Base-by-base conservation (phyloP, 495 filamentous ascomycete genomes). In the Aspergillus egyptiacus region DNA sequence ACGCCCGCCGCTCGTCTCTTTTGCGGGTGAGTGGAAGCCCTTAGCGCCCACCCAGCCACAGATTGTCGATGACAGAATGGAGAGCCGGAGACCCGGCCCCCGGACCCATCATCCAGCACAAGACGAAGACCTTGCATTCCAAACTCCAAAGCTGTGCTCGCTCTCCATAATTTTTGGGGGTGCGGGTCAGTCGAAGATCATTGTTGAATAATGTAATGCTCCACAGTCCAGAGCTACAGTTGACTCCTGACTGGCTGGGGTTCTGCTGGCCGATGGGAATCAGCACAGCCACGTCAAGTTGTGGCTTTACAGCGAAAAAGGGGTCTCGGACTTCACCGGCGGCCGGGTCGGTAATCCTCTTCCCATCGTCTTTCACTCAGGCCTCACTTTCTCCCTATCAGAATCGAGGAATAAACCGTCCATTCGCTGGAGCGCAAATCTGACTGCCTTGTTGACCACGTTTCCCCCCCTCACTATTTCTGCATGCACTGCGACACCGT, bases 401-500 rank as follows among this genome's bases (percentile, higher is more conserved):
- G 40, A 43, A 27, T 30, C 24, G 30, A n/a, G 6, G 35, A 38
- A 7, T 22, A 11, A 4, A 1, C 9, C n/a, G 38, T 28, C n/a
- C n/a, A n/a, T n/a, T n/a, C n/a, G n/a, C n/a, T n/a, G n/a, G n/a
- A n/a, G n/a, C n/a, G n/a, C n/a, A n/a, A n/a, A 31, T 31, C 28
- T 31, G 2, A 31, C 28, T 31, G 28, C 6, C 17, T 33, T 18
- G 18, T 30, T 23, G 41, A 33, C 41, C 41, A 44, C 28, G 41
- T 44, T 44, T 44, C 18, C 20, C 14, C n/a, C n/a, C n/a, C n/a
- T n/a, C 25, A 10, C 25, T 27, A 7, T 30, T 33, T 33, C 28
- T 44, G 41, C 41, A 33, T 33, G 41, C 41, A 44, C 41, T 44
- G 41, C 41, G 41, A n/a, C n/a, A n/a, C 41, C 18, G 40, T 18